Conservation (phyloP, 805 yeast species). For the Teunomyces kruisii region DNA sequence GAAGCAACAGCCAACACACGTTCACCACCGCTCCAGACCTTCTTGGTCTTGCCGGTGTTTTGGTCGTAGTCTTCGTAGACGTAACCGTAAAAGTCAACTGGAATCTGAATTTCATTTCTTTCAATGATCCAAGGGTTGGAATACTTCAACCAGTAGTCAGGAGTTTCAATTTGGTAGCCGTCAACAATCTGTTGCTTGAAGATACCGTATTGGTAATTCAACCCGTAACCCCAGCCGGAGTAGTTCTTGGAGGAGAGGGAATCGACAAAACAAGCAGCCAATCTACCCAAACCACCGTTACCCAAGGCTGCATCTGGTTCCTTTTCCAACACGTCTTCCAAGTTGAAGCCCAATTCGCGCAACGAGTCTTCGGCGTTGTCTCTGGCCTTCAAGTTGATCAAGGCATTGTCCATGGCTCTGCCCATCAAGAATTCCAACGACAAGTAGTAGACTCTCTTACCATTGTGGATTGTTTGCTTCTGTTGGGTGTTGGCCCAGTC, state of each 20-base stretch:
- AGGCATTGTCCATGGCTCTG: conserved; percentile 89
- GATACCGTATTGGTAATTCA: conserved; percentile 91
- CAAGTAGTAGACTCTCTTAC: conserved; percentile 81
- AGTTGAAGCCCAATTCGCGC: conserved; percentile 77
- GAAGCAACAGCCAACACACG: conserved; percentile 86
- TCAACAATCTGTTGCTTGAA: conserved; percentile 86
- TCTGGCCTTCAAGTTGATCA: conserved; percentile 75
- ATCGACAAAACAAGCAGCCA: conserved; percentile 93
- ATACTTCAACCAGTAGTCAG: conserved; percentile 89
- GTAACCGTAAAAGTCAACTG: conserved; percentile 86
- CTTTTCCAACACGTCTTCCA: conserved; percentile 80
- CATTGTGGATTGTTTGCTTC: conserved; percentile 76
- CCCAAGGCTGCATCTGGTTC: conserved; percentile 96
- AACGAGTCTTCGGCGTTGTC: conserved; percentile 47
- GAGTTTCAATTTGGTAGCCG: conserved; percentile 92
- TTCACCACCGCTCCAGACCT: conserved; percentile 86
- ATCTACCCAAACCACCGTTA: conserved; percentile 91
- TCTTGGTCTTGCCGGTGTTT: conserved; percentile 54
- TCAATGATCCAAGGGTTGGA: conserved; percentile 94
- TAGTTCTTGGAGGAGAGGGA: conserved; percentile 82
- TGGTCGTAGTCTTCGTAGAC: conserved; percentile 58
- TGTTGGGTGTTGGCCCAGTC: conserved; percentile 96
- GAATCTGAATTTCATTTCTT: conserved; percentile 81
- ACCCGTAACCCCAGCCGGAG: conserved; percentile 96
- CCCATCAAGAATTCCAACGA: conserved; percentile 93